Evolutionary conservation across 768 basidiomycete genomes (phyloP), one percentile per base, ranked within the genome.

Genomic region (Russula griseocarnosa): DNA sequence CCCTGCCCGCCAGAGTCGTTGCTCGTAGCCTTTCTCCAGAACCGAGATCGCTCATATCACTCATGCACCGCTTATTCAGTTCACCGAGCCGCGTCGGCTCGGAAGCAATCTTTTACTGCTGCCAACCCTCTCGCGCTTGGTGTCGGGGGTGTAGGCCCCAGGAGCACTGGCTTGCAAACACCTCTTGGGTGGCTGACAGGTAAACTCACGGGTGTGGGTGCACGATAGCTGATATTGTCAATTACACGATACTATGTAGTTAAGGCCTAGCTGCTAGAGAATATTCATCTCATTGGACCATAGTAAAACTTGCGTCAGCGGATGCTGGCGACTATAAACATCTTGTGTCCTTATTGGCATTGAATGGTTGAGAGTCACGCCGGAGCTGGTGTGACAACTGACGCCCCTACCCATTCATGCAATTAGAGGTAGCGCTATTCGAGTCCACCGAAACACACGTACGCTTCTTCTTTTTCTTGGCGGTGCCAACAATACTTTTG

Each of bases 91-190:
- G 81, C 86, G 55, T 85, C 84, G 68, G 82, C 85, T 40, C 82
- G 92, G 66, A 90, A 85, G 69, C 87, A 90, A 65, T 91, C 92
- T 0, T 92, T 84, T 72, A 76, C 82, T 32, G 85, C 90, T n/a
- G 83, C 92, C 20, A 92, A 94, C 70, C 92, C 92, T 9, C 81
- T 94, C 46, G 84, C 91, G 10, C 74, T 93, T 38, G 89, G 90
- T 24, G 81, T 82, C 49, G 73, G 75, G 8, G 79, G 81, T 30
- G 85, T 86, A 6, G 78, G 85, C n/a, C 79, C 84, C 30, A 78
- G 86, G 62, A 82, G 82, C 51, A 76, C 81, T 55, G 81, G 81
- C 59, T 69, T 89, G 61, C 87, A 85, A 69, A 86, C 87, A 44
- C 90, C 90, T 9, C 75, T 93, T 2, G 87, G 85, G 8, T 93